These are phyloP conservation scores for Geotrichum fermentans DNA, from an alignment of 1,139 yeast genomes.

Conservation along the genomic window DNA sequence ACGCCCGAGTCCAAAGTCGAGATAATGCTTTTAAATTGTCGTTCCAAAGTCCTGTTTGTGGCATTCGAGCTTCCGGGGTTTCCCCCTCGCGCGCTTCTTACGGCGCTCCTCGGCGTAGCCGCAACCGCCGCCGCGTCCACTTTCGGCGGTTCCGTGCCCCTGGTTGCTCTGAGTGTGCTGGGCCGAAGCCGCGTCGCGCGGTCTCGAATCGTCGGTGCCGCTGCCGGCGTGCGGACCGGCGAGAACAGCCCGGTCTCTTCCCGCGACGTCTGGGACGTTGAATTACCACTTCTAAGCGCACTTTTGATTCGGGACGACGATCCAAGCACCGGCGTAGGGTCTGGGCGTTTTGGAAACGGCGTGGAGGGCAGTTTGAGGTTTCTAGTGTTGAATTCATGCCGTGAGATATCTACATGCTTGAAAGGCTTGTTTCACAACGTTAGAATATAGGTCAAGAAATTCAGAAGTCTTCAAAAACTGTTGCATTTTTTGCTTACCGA, in stretches of 20 bases:
- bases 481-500: constrained; percentile 6
- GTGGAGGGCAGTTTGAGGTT: constrained; percentile 15
- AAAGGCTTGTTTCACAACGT: constrained; percentile 14
- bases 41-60: neutral
- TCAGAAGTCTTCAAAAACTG: neutral
- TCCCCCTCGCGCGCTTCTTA: neutral
- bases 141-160: neutral
- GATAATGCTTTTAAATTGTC: constrained; percentile 3
- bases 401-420: constrained; percentile 12
- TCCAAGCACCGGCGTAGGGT: neutral
- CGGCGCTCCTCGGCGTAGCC: neutral
- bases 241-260: neutral
- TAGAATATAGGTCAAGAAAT: neutral
- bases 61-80: neutral
- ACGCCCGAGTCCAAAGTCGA: constrained; percentile 1
- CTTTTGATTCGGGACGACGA: constrained; percentile 2
- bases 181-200: neutral
- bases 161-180: neutral
- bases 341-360: constrained; percentile 4
- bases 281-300: neutral
- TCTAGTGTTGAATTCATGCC: constrained; percentile 9
- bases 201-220: constrained; percentile 9
- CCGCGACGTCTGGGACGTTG: neutral
- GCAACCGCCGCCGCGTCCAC: neutral
- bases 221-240: constrained; percentile 7